Base-by-base conservation (phyloP, 495 filamentous ascomycete species). In the Cercophora samala region DNA sequence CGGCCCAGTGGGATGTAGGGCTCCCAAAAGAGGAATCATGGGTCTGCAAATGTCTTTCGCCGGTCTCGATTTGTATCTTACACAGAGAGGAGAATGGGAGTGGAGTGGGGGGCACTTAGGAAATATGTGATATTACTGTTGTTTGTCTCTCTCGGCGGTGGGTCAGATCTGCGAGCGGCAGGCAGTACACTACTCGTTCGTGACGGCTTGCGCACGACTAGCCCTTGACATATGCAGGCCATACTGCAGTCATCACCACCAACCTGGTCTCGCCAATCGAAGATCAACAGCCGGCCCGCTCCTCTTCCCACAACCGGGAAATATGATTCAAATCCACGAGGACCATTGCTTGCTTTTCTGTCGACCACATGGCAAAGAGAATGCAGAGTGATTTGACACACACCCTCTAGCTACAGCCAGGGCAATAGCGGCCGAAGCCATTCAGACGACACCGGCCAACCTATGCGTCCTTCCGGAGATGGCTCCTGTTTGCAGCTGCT, bases 111-210 rank as follows among this genome's bases (percentile, higher is more conserved):
- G 6, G 26, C 24, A n/a, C 25, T 46, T 1, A 18, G 8, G 17
- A 19, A 46, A 42, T 21, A 42, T 62, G 32, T 62, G 60, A 62
- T 29, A 62, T 4, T 24, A 46, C 60, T 62, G 6, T 22, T 62
- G 60, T 62, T 62, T 62, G 60, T 62, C 29, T 19, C 19, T 25
- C 32, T 62, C 29, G 17, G 26, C 21, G 17, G 18, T 62, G 58
- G 25, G 24, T 21, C 24, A n/a, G 58, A 24, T 60, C 25, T 60
- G 58, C 58, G 24, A 60, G 58, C 29, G 26, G 60, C 29, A 62
- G 26, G 60, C 29, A 62, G 29, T n/a, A 62, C n/a, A n/a, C n/a
- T n/a, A 29, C 29, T 21, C 5, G 60, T 29, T 19, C 60, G 60
- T 62, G 60, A 24, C 58, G 52, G 5, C 8, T 4, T 56, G 18